Evolutionary conservation across 1,284 basidiomycete genomes (phyloP).

Genomic region (Trametes sp.): DNA sequence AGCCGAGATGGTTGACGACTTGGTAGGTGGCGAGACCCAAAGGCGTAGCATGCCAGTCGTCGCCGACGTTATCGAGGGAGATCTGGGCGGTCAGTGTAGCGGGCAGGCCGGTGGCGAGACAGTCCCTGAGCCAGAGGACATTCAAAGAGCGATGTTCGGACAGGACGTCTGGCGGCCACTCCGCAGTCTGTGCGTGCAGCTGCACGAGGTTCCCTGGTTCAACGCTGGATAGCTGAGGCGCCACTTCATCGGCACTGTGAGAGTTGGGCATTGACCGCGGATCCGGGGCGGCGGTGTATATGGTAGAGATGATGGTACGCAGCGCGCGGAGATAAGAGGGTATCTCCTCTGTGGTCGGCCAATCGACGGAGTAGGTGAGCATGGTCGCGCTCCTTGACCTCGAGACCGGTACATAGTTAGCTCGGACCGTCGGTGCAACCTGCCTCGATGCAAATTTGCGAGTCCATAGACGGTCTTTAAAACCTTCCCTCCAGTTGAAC

Average conservation of each 20-base stretch:
- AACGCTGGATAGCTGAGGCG: neutral
- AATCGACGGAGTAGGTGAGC: neutral
- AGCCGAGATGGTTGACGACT: slow-evolving; percentile 30
- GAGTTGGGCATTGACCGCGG: neutral
- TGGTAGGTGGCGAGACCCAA: slow-evolving; percentile 23
- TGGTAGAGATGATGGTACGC: neutral
- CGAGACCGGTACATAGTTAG: neutral
- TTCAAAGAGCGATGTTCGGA: slow-evolving; percentile 29
- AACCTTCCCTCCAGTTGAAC: neutral
- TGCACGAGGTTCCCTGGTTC: neutral
- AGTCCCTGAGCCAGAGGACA: slow-evolving; percentile 37
- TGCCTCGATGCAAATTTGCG: neutral
- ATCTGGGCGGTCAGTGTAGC: slow-evolving; percentile 31
- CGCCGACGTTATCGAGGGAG: slow-evolving; percentile 29
- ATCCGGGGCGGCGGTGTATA: neutral
- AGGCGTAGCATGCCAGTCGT: slow-evolving; percentile 36
- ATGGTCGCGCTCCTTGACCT: neutral
- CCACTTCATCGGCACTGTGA: no score
- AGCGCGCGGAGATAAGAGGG: neutral
- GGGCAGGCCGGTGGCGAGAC: slow-evolving; percentile 35
- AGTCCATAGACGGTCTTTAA: neutral
- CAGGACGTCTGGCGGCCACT: slow-evolving; percentile 16
- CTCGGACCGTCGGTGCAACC: no score
- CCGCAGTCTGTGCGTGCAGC: slow-evolving; percentile 7
- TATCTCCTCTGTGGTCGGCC: neutral